Conservation (phyloP, 768 basidiomycete species). For the Rhizopogon vulgaris region DNA sequence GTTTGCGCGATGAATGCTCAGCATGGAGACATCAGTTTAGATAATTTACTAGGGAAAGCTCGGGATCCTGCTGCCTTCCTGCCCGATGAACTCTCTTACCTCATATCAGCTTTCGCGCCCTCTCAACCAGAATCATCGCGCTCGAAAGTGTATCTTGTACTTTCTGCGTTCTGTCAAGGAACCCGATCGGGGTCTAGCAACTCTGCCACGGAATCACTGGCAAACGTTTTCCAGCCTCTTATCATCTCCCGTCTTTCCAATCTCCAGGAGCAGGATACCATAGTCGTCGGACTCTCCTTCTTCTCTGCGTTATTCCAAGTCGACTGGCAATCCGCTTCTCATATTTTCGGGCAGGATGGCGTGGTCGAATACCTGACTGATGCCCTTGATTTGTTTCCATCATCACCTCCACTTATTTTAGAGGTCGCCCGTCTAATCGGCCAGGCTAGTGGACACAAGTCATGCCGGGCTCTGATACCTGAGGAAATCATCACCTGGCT, state of each 20-base stretch:
- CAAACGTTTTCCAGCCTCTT: conserved; percentile 42
- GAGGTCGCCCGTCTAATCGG: conserved; percentile 70
- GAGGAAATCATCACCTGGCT: conserved; percentile 63
- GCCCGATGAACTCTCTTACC: conserved; percentile 49
- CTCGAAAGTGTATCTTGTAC: conserved; percentile 65
- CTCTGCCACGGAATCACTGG: conserved; percentile 45
- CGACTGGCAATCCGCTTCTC: conserved; percentile 61
- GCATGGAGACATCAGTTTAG: conserved; percentile 11
- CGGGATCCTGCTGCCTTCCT: conserved; percentile 32
- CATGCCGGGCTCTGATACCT: conserved; percentile 57
- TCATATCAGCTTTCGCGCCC: conserved; percentile 49
- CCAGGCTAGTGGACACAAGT: conserved; percentile 71
- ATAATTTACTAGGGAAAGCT: conserved; percentile 27
- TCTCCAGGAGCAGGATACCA: conserved; percentile 40
- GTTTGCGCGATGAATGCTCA: not conserved
- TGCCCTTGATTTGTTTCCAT: conserved; percentile 57
- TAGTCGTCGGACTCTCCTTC: conserved; percentile 56
- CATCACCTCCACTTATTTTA: conserved; percentile 41
- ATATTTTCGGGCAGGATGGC: conserved; percentile 60
- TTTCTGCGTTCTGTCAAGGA: conserved; percentile 65
- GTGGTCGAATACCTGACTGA: conserved; percentile 62
- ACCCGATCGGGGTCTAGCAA: conserved; percentile 37
- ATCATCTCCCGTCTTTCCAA: conserved; percentile 48
- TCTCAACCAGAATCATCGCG: conserved; percentile 37
- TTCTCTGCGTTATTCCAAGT: conserved; percentile 80